Percentiles rank a stretch among this genome's conserved stretches.
These are phyloP conservation scores for Lavandula angustifolia DNA, from an alignment of 257 asterid species.

Conservation along the genomic window DNA sequence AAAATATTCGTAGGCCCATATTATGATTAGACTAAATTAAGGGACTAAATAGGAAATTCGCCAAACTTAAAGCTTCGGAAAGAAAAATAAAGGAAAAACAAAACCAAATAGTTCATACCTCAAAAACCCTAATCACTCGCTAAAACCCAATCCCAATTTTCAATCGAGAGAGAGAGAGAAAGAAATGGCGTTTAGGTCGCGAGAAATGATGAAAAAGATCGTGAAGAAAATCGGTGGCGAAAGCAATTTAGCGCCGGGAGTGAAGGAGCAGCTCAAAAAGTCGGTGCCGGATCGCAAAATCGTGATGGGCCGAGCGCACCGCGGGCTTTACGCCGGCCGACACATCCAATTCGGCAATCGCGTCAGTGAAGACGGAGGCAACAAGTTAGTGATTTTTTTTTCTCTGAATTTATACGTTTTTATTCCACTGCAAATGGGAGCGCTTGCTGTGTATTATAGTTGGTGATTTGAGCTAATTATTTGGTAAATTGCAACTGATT, in stretches of 20 bases:
- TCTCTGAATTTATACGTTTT: not conserved
- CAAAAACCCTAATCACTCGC: slow-evolving; percentile 31
- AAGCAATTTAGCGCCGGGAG: slow-evolving; percentile 63
- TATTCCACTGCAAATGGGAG: not conserved
- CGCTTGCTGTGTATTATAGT: not conserved
- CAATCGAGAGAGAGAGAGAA: not conserved
- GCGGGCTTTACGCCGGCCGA: slow-evolving; percentile 88
- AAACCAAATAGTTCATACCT: not conserved
- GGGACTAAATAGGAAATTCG: too few relatives aligned
- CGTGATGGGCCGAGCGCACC: slow-evolving; percentile 89
- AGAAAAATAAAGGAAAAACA: not conserved
- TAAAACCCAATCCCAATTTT: slow-evolving; percentile 6
- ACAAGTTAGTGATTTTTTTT: slow-evolving; percentile 54
- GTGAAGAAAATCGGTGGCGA: slow-evolving; percentile 79
- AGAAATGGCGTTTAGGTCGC: slow-evolving; percentile 72
- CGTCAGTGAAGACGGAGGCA: slow-evolving; percentile 89
- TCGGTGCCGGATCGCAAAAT: slow-evolving; percentile 62
- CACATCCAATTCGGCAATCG: slow-evolving; percentile 88
- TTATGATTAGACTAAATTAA: too few relatives aligned
- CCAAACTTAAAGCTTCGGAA: too few relatives aligned
- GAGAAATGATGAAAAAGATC: slow-evolving; percentile 74
- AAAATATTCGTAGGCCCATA: too few relatives aligned
- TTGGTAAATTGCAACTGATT: not conserved
- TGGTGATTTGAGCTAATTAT: not conserved
- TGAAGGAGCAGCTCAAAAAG: slow-evolving; percentile 58